A percentile compares a stretch with the other conserved stretches of the same genome.
phyloP scores from a whole-genome alignment of 257 asterid genomes.

The Solanum pimpinellifolium region DNA sequence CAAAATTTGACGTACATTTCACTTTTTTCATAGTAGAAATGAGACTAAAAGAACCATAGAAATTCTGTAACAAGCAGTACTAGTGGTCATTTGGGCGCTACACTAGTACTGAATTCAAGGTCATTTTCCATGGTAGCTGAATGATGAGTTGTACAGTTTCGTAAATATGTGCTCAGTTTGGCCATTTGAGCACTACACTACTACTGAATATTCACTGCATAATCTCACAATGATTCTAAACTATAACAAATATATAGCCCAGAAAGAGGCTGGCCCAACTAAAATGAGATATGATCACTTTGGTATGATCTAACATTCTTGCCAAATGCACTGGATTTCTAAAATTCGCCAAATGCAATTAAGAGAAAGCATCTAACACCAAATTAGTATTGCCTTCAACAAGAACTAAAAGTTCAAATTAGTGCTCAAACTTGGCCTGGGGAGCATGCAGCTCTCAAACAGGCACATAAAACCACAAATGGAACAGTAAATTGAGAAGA shows the following conservation, averaged over 20 bases:
- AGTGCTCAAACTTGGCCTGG: not conserved
- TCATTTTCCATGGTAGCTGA: not conserved
- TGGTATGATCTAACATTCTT: not conserved
- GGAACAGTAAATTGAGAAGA: not conserved
- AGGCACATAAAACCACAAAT: not conserved
- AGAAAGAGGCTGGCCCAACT: not conserved
- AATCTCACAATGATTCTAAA: too few relatives aligned
- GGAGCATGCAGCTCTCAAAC: not conserved
- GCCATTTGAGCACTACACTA: not conserved
- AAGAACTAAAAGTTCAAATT: not conserved
- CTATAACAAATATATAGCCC: not conserved
- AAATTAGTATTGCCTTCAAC: not conserved
- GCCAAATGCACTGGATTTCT: not conserved
- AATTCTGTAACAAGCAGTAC: too few relatives aligned
- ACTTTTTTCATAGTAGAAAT: too few relatives aligned
- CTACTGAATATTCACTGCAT: not conserved
- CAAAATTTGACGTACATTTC: too few relatives aligned
- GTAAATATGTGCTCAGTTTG: not conserved
- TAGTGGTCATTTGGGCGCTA: too few relatives aligned
- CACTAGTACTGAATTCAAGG: not conserved
- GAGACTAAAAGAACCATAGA: too few relatives aligned
- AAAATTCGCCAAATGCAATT: not conserved
- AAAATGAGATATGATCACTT: not conserved
- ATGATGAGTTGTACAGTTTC: not conserved
- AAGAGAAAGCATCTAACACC: not conserved